Conservation (phyloP, 2,329 filamentous ascomycete genomes). For the Chaetomiaceae sp. region DNA sequence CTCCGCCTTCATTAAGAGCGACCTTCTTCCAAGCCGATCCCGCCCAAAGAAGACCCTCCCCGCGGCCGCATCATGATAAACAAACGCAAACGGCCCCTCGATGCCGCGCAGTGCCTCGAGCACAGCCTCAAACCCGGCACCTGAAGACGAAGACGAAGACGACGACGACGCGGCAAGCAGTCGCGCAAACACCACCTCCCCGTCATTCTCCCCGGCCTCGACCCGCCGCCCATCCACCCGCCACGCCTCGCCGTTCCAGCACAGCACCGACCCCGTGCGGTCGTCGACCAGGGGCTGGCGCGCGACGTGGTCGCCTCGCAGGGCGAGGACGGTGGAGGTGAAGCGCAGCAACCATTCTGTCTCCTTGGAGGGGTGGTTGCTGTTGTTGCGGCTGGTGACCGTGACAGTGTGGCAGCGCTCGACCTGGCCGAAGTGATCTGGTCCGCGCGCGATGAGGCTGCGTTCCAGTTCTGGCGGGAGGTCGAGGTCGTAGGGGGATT, state of each 20-base stretch:
- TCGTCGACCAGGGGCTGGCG: slow-evolving; percentile 64
- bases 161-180: slow-evolving; percentile 42
- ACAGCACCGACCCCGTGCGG: slow-evolving; percentile 60
- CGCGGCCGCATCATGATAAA: slow-evolving; percentile 66
- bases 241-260: slow-evolving; percentile 99
- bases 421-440: slow-evolving; percentile 51
- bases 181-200: slow-evolving; percentile 60
- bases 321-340: slow-evolving; percentile 80
- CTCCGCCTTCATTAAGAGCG: slow-evolving; percentile 59
- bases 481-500: slow-evolving; percentile 29
- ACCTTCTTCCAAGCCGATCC: slow-evolving; percentile 82
- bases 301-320: slow-evolving; percentile 71
- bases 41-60: slow-evolving; percentile 73
- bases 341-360: slow-evolving; percentile 51
- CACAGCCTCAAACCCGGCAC: slow-evolving; percentile 34
- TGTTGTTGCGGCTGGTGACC: background rate
- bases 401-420: slow-evolving; percentile 21
- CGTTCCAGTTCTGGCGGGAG: slow-evolving; percentile 38
- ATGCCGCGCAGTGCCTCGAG: slow-evolving; percentile 55
- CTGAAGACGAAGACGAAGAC: slow-evolving; percentile 5
- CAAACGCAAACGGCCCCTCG: slow-evolving; percentile 83
- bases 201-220: slow-evolving; percentile 70
- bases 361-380: slow-evolving; percentile 24
- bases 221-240: slow-evolving; percentile 56
- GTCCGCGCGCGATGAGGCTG: slow-evolving; percentile 53